Conservation (phyloP, 495 filamentous ascomycete genomes). For the Hypoxylon trugodes region DNA sequence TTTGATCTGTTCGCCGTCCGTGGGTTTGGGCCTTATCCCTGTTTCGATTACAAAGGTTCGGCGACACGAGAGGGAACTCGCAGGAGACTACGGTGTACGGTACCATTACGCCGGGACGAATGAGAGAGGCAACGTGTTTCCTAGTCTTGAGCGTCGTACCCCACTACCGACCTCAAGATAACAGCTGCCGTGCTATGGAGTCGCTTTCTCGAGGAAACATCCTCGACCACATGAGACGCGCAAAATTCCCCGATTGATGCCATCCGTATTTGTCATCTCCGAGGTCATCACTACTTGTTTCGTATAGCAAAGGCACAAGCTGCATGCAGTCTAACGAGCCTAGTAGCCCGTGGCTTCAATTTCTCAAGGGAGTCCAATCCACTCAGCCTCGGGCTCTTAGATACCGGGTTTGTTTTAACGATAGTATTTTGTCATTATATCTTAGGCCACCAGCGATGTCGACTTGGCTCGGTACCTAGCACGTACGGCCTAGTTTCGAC, state of each 20-base stretch:
- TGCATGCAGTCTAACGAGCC: conserved; percentile 23
- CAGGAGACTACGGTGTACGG: conserved; percentile 41
- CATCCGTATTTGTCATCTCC: conserved; percentile 11
- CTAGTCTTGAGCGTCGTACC: conserved; percentile 35
- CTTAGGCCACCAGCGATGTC: conserved; percentile 1
- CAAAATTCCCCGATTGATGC: conserved; percentile 26
- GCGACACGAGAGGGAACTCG: conserved; percentile 40
- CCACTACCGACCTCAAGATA: conserved; percentile 35
- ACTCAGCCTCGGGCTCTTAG: conserved; percentile 28
- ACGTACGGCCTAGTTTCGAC: conserved; percentile 10
- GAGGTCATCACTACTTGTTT: conserved; percentile 15
- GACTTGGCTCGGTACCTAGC: too few relatives aligned
- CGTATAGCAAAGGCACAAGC: conserved; percentile 26
- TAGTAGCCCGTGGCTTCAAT: conserved; percentile 27
- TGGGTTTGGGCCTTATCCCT: conserved; percentile 39
- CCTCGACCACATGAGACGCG: conserved; percentile 15
- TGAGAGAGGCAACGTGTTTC: conserved; percentile 27
- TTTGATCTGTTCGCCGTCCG: conserved; percentile 34
- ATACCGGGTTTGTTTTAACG: conserved; percentile 16
- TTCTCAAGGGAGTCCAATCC: not conserved
- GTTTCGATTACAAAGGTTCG: conserved; percentile 39
- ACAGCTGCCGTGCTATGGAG: conserved; percentile 17
- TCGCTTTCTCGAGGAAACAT: conserved; percentile 11
- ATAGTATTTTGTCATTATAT: conserved; percentile 5
- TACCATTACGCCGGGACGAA: conserved; percentile 42